Conservation (phyloP, 2,329 filamentous ascomycete species). For the Cytospora paraplurivora region DNA sequence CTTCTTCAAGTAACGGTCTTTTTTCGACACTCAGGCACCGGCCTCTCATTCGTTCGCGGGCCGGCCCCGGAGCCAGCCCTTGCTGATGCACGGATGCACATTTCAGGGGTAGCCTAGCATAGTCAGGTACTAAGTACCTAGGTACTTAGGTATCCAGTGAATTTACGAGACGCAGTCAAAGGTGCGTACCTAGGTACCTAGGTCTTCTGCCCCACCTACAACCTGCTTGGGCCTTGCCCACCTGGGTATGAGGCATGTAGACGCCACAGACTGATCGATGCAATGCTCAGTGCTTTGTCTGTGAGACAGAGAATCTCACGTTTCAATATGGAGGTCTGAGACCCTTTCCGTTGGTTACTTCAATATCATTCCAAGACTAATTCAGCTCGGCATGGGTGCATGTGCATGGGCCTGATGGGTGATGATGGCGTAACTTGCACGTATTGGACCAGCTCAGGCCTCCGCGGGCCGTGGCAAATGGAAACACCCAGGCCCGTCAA, state of each 20-base stretch:
- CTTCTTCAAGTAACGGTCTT: neutral
- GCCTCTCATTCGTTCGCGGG: constrained; percentile 27
- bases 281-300: neutral
- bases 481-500: neutral
- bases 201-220: too few relatives aligned
- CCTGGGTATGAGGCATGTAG: neutral
- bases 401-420: neutral
- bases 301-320: constrained; percentile 19
- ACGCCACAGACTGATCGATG: constrained; percentile 14
- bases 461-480: neutral
- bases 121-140: neutral
- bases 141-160: too few relatives aligned
- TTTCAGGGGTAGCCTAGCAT: constrained; percentile 19
- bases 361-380: neutral
- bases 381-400: neutral
- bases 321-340: neutral
- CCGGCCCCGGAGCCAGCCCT: constrained; percentile 15
- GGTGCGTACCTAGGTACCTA: too few relatives aligned
- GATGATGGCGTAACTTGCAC: constrained; percentile 3
- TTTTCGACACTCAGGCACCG: constrained; percentile 25
- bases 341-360: neutral
- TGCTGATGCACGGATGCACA: constrained; percentile 21
- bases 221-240: too few relatives aligned
- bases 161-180: neutral
- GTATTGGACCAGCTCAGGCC: constrained; percentile 13